Conservation (phyloP, 768 basidiomycete genomes). For the Fibroporia radiculosa region DNA sequence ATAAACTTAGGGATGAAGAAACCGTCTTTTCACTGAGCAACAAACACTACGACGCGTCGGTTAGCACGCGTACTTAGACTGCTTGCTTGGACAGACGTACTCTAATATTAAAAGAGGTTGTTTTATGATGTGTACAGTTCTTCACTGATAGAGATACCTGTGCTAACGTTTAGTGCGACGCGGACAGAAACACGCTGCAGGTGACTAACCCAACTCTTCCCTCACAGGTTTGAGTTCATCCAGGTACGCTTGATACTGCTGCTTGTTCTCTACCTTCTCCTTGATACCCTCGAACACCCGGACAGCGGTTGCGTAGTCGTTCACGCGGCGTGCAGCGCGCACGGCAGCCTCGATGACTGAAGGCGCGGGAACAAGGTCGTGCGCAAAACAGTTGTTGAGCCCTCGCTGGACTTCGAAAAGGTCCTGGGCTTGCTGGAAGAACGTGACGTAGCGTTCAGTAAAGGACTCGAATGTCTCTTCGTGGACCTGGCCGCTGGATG, state of each 20-base stretch:
- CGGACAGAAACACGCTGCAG: neutral
- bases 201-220: conserved; percentile 77
- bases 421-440: conserved; percentile 91
- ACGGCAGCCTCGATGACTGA: conserved; percentile 82
- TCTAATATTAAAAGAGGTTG: conserved; percentile 3
- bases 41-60: neutral
- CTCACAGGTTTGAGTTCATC: conserved; percentile 82
- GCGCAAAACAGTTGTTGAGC: conserved; percentile 98
- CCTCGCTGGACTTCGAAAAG: conserved; percentile 99
- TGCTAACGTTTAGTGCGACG: conserved; percentile 1
- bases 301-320: conserved; percentile 97
- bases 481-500: conserved; percentile 54
- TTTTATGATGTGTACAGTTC: conserved; percentile 48
- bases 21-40: neutral
- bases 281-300: conserved; percentile 92
- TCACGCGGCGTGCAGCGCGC: conserved; percentile 81
- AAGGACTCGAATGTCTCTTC: conserved; percentile 94
- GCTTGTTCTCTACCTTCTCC: conserved; percentile 97
- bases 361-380: conserved; percentile 89
- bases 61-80: neutral
- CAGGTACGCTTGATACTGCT: conserved; percentile 90
- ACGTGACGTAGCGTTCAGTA: conserved; percentile 86
- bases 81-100: conserved; percentile 1
- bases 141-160: conserved; percentile 57
- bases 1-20: neutral